A percentile compares a stretch with the other conserved stretches of the same genome.
Evolutionary conservation across 495 filamentous ascomycete species (phyloP).

Genomic region (Trichocladium antarcticum): DNA sequence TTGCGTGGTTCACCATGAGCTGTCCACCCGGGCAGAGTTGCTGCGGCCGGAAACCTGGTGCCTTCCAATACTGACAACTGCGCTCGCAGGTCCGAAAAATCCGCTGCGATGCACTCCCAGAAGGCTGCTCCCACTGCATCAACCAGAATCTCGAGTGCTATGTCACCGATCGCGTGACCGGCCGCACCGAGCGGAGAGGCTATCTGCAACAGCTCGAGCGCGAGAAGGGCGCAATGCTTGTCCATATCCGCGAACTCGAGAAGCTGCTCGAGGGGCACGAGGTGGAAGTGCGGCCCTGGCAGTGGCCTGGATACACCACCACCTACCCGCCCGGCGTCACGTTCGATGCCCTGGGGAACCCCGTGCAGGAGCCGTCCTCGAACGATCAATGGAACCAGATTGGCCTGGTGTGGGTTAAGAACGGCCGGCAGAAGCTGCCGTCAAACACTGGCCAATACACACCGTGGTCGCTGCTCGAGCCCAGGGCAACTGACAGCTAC

Average conservation of each 20-base stretch:
- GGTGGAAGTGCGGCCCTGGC: slow-evolving; percentile 31
- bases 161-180: slow-evolving; percentile 81
- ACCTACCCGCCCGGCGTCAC: slow-evolving; percentile 23
- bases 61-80: neutral
- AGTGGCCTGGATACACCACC: slow-evolving; percentile 21
- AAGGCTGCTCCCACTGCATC: slow-evolving; percentile 65
- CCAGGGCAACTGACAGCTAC: slow-evolving; percentile 53
- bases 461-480: slow-evolving; percentile 22
- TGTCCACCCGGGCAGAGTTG: too few species aligned
- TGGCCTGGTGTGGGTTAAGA: slow-evolving; percentile 43
- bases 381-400: slow-evolving; percentile 35
- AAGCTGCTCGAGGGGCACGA: slow-evolving; percentile 33
- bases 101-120: slow-evolving; percentile 60
- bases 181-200: slow-evolving; percentile 64
- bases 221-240: slow-evolving; percentile 44
- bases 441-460: slow-evolving; percentile 10
- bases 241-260: slow-evolving; percentile 41
- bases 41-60: too few species aligned
- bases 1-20: too few species aligned
- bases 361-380: slow-evolving; percentile 20
- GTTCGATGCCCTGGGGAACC: slow-evolving; percentile 22
- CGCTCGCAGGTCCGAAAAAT: slow-evolving; percentile 62
- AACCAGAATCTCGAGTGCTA: slow-evolving; percentile 60
- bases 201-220: slow-evolving; percentile 55
- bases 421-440: slow-evolving; percentile 9